Evolutionary conservation across 2,329 filamentous ascomycete genomes (phyloP).

Genomic region (Torrubiellomyces zombiae): DNA sequence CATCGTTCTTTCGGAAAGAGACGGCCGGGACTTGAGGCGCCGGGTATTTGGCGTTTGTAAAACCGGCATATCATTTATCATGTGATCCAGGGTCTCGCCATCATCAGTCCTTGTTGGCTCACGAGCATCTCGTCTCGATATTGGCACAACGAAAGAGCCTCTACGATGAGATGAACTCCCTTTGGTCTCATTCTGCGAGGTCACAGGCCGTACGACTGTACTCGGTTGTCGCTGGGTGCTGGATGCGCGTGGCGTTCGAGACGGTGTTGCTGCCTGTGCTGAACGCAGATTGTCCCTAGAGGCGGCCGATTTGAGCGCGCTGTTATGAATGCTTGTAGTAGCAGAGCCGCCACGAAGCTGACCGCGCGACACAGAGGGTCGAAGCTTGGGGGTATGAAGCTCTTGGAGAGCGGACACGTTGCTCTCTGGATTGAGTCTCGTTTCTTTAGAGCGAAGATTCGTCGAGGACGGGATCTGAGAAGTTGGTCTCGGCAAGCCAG

Average conservation of each 20-base stretch:
- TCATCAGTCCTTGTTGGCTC: no score
- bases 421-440: constrained; percentile 11
- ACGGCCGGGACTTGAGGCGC: constrained; percentile 25
- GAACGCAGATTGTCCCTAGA: constrained; percentile 9
- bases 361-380: constrained; percentile 22
- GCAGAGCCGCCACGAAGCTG: constrained; percentile 15
- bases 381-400: constrained; percentile 23
- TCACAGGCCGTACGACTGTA: constrained; percentile 1
- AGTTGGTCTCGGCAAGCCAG: constrained; percentile 15
- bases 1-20: constrained; percentile 69
- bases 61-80: constrained; percentile 4
- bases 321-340: constrained; percentile 6
- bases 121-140: no score
- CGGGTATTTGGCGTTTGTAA: constrained; percentile 8
- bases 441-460: constrained; percentile 13
- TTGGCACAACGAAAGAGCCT: no score
- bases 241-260: constrained; percentile 4
- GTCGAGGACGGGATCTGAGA: constrained; percentile 10
- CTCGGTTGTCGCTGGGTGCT: constrained; percentile 4
- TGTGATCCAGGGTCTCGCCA: no score
- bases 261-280: constrained; percentile 4
- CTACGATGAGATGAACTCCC: no score
- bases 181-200: no score
- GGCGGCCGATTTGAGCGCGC: constrained; percentile 5
- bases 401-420: constrained; percentile 9